Base-by-base conservation (phyloP, 192 early-diverging fungal genomes). In the Dissophora globulifera region DNA sequence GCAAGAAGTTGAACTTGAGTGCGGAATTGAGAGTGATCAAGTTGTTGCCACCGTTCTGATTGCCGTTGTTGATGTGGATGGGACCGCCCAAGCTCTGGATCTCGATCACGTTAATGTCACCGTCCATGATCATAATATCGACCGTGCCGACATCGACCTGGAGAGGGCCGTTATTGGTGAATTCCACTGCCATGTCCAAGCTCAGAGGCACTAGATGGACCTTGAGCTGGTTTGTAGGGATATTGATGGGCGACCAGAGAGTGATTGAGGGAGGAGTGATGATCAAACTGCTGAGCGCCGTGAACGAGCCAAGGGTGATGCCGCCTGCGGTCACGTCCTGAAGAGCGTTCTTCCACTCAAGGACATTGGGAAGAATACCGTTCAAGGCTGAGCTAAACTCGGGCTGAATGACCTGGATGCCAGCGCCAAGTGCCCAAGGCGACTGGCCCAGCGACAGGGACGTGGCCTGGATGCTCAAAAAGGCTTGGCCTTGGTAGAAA, bases 11-110 rank as follows among this genome's bases (percentile, higher is more conserved):
- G 45, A 71, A 62, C 60, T 71, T 71, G 45, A 71, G 46, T 2
- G 59, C 26, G 0, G 30, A 58, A 20, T 71, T 71, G 31, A 71
- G 13, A 0, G 17, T 4, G 6, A 71, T 1, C 23, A 25, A 12
- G 48, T 71, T 71, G 32, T 62, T 62, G 47, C 69, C 69, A 17
- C 67, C 67, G 17, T 61, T 55, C 58, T 69, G 67, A 42, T 55
- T 42, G 33, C 50, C 58, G 45, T 62, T 62, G 69, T 62, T 50
- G 17, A 71, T 23, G 27, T 57, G 69, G 32, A 71, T 55, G 38
- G 69, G 60, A 0, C 69, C 69, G 25, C 54, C 54, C 32, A 71
- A 12, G 46, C 54, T 62, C 33, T 48, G 51, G 42, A 71, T 27
- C 58, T 71, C 69, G n/a, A 71, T 41, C 0, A 71, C 38, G 17